These are phyloP conservation scores for Alternaria rosae DNA, from an alignment of 2,329 filamentous ascomycete species.

Conservation along the genomic window DNA sequence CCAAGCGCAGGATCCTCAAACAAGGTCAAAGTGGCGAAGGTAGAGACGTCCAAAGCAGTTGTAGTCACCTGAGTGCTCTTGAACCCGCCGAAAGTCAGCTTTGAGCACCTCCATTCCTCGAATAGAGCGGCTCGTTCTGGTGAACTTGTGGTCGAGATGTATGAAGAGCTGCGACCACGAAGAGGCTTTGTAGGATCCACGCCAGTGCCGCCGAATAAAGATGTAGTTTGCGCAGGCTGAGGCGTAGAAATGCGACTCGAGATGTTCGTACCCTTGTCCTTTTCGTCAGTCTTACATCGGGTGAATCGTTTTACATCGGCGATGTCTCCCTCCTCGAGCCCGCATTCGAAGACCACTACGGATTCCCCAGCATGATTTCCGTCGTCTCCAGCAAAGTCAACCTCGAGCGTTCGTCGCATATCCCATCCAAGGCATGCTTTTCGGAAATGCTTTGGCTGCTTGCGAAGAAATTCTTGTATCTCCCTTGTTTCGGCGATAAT, in stretches of 20 bases:
- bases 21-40: slow-evolving; percentile 72
- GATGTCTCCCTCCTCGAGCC: slow-evolving; percentile 65
- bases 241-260: slow-evolving; percentile 28
- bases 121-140: slow-evolving; percentile 47
- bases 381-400: slow-evolving; percentile 88
- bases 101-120: slow-evolving; percentile 73
- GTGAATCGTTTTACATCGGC: slow-evolving; percentile 65
- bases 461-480: slow-evolving; percentile 77
- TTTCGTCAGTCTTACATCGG: slow-evolving; percentile 57
- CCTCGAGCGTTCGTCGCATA: slow-evolving; percentile 83
- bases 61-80: slow-evolving; percentile 71
- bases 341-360: slow-evolving; percentile 76
- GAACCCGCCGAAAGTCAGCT: slow-evolving; percentile 67
- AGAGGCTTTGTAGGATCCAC: slow-evolving; percentile 32
- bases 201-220: slow-evolving; percentile 60
- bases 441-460: slow-evolving; percentile 79
- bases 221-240: slow-evolving; percentile 39
- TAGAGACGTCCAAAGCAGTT: slow-evolving; percentile 76
- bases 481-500: slow-evolving; percentile 78
- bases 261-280: slow-evolving; percentile 26
- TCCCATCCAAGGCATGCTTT: slow-evolving; percentile 86
- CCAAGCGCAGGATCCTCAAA: slow-evolving; percentile 79
- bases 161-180: slow-evolving; percentile 42
- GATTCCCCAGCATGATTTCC: slow-evolving; percentile 77
- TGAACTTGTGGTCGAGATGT: slow-evolving; percentile 47